A percentile compares a stretch with the other conserved stretches of the same genome.
Evolutionary conservation across 2,329 filamentous ascomycete genomes (phyloP).

Genomic region (Ceratocystiopsis sp.): DNA sequence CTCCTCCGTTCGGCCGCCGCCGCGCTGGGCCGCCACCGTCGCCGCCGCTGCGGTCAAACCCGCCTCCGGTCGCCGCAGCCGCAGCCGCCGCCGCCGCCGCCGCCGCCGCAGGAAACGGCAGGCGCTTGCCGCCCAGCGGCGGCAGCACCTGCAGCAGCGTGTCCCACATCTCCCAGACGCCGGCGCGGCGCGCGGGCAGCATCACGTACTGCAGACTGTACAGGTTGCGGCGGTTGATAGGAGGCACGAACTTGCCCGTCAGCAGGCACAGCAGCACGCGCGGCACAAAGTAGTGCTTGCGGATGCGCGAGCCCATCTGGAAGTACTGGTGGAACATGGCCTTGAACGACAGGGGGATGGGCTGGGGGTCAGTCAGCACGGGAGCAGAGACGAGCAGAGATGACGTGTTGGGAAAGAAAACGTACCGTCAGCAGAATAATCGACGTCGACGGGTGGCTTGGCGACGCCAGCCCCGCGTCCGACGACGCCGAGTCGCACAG

Average conservation of each 20-base stretch:
- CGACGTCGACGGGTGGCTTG: constrained; percentile 46
- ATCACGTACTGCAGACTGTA: constrained; percentile 98
- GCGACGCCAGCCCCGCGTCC: constrained; percentile 18
- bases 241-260: constrained; percentile 83
- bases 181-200: constrained; percentile 67
- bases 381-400: background rate
- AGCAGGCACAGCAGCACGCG: constrained; percentile 74
- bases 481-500: constrained; percentile 42
- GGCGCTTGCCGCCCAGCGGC: constrained; percentile 5
- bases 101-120: no score
- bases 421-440: constrained; percentile 71
- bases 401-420: background rate
- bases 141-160: constrained; percentile 38
- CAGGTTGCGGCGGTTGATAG: constrained; percentile 83
- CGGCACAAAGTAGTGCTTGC: constrained; percentile 87
- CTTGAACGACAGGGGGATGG: constrained; percentile 74
- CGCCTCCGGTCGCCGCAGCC: no score
- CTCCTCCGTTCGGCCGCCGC: no score
- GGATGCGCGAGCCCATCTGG: constrained; percentile 78
- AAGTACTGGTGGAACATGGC: constrained; percentile 97
- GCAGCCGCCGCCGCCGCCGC: no score
- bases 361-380: constrained; percentile 28
- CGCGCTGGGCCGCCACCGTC: no score
- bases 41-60: no score
- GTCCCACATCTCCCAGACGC: constrained; percentile 74